A percentile compares a stretch with the other conserved stretches of the same genome.
These are phyloP conservation scores for Wilcoxina mikolae DNA, from an alignment of 495 filamentous ascomycete species.

Conservation along the genomic window DNA sequence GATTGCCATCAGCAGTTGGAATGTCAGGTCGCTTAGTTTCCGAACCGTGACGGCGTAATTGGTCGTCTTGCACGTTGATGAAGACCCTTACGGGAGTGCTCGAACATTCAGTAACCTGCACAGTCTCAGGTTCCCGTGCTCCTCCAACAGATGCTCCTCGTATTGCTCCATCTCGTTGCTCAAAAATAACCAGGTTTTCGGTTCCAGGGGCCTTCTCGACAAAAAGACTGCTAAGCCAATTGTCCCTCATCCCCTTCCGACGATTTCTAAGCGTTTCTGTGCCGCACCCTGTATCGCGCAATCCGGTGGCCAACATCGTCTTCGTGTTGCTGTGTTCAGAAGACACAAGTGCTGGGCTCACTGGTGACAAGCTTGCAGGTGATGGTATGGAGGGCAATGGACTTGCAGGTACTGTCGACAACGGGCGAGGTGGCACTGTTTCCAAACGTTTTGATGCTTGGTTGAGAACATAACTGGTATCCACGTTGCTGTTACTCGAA, in stretches of 20 bases:
- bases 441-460: not conserved
- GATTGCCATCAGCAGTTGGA: too few relatives aligned
- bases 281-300: not conserved
- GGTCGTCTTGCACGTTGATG: too few relatives aligned
- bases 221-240: conserved; percentile 1
- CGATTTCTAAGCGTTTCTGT: conserved; percentile 1
- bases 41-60: too few relatives aligned
- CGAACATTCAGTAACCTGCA: not conserved
- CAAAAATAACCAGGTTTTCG: conserved; percentile 3
- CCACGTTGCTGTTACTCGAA: not conserved
- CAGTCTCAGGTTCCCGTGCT: not conserved
- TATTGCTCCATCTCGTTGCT: not conserved
- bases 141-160: conserved; percentile 1
- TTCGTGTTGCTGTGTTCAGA: not conserved
- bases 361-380: not conserved
- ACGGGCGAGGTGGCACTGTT: not conserved
- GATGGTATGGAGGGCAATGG: not conserved
- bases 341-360: not conserved
- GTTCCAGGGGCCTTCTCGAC: not conserved
- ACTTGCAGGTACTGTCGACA: not conserved
- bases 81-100: not conserved
- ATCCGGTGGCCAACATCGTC: not conserved
- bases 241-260: conserved; percentile 3
- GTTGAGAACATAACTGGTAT: not conserved
- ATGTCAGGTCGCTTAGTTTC: too few relatives aligned